Evolutionary conservation across 2,329 filamentous ascomycete species (phyloP).

Genomic region (Fusarium sp.): DNA sequence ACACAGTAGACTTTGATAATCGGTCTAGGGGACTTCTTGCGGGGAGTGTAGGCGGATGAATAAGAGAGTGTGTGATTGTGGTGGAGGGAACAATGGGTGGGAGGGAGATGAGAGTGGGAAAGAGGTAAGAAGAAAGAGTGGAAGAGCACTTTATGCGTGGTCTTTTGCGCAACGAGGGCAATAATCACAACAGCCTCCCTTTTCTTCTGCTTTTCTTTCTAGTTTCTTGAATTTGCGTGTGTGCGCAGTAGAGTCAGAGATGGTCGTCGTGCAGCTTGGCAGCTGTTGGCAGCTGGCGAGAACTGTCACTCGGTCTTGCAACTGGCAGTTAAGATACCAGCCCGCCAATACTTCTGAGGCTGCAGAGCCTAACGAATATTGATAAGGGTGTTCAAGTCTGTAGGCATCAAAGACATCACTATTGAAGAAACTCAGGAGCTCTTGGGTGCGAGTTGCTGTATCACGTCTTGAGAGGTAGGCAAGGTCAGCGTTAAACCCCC

Average conservation of each 20-base stretch:
- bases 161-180: not conserved
- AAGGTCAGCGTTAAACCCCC: not conserved
- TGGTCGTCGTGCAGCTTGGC: not conserved
- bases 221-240: not conserved
- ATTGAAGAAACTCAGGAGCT: not conserved
- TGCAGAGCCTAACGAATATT: not conserved
- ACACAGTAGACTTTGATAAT: not conserved
- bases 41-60: not conserved
- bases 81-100: conserved; percentile 8
- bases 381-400: not conserved
- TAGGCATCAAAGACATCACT: not conserved
- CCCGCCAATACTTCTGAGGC: not conserved
- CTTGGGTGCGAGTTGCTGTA: not conserved
- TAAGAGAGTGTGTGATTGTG: conserved; percentile 1
- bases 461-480: not conserved
- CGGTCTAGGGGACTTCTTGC: not conserved
- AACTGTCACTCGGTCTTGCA: conserved; percentile 16
- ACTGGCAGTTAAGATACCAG: not conserved
- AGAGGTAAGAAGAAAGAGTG: not conserved
- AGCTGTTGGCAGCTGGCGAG: conserved; percentile 33
- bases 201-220: not conserved
- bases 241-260: not conserved
- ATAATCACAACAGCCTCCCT: not conserved
- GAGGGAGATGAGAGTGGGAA: conserved; percentile 15
- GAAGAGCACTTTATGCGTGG: not conserved